Conservation (phyloP, 2,329 filamentous ascomycete genomes). For the Xylariaceae sp. region DNA sequence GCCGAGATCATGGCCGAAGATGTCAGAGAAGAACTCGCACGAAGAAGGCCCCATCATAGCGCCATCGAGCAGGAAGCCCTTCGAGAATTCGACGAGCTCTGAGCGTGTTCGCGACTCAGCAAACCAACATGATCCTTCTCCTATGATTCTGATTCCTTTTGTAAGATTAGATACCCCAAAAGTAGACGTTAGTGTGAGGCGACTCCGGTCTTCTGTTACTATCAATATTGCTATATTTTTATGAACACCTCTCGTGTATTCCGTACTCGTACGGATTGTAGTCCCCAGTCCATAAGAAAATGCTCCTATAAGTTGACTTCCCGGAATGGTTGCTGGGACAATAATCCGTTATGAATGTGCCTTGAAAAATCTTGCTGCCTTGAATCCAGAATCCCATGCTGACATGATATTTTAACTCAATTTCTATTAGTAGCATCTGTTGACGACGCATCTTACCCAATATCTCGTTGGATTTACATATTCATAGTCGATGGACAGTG, state of each 20-base stretch:
- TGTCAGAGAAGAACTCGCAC: conserved; percentile 28
- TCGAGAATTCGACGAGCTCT: conserved; percentile 34
- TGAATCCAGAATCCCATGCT: no score
- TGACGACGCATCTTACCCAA: no score
- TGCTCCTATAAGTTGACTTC: neutral
- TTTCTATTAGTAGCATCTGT: no score
- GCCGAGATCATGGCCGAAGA: conserved; percentile 26
- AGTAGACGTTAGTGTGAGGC: conserved; percentile 1
- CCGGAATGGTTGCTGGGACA: neutral
- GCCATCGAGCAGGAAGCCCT: conserved; percentile 26
- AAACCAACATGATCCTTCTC: neutral
- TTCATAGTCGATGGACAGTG: no score
- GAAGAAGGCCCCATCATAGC: conserved; percentile 21
- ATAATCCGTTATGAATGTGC: neutral
- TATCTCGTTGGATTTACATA: no score
- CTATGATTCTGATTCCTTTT: neutral
- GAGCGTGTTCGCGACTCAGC: conserved; percentile 4
- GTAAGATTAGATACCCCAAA: conserved; percentile 11
- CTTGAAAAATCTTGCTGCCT: no score
- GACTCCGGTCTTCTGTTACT: no score
- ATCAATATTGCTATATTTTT: neutral
- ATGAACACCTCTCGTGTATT: neutral
- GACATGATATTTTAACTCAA: no score
- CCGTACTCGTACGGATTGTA: neutral
- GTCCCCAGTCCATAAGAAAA: no score